Conservation (phyloP, 1,284 basidiomycete genomes). For the Austroboletus novae-zelandiae region DNA sequence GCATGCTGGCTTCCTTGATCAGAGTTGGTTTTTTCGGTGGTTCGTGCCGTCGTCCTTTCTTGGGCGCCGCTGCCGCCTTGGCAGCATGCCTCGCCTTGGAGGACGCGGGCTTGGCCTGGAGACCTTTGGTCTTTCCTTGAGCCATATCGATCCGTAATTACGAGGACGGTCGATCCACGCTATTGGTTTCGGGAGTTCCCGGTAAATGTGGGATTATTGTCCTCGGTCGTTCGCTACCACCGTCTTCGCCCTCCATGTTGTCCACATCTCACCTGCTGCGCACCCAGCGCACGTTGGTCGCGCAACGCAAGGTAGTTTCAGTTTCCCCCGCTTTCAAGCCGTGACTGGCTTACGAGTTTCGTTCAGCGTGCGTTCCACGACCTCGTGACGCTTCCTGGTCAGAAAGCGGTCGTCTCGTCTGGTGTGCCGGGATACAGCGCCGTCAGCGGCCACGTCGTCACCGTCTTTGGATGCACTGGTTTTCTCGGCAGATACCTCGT, state of each 20-base stretch:
- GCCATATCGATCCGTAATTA: conserved; percentile 34
- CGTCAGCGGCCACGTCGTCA: conserved; percentile 86
- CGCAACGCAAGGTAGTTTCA: conserved; percentile 41
- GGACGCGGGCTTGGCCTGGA: conserved; percentile 49
- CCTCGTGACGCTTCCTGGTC: conserved; percentile 56
- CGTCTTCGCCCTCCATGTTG: conserved; percentile 43
- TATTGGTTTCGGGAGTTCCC: conserved; percentile 27
- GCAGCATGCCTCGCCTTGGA: conserved; percentile 51
- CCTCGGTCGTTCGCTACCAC: conserved; percentile 14
- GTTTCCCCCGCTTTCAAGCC: background rate
- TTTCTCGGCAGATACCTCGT: conserved; percentile 96
- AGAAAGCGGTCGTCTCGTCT: conserved; percentile 67
- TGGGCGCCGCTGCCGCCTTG: conserved; percentile 62
- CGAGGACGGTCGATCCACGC: background rate
- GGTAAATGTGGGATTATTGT: conserved; percentile 9
- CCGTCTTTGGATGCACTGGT: conserved; percentile 96
- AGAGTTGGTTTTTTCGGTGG: conserved; percentile 70
- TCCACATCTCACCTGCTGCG: conserved; percentile 46
- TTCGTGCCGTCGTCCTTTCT: conserved; percentile 70
- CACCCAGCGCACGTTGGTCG: conserved; percentile 46
- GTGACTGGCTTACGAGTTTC: background rate
- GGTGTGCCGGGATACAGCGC: conserved; percentile 87
- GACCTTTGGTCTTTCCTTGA: conserved; percentile 68
- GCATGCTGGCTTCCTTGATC: conserved; percentile 67
- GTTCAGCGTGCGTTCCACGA: conserved; percentile 69